Base-by-base conservation (phyloP, 1,284 basidiomycete genomes). In the Athelia sp. region DNA sequence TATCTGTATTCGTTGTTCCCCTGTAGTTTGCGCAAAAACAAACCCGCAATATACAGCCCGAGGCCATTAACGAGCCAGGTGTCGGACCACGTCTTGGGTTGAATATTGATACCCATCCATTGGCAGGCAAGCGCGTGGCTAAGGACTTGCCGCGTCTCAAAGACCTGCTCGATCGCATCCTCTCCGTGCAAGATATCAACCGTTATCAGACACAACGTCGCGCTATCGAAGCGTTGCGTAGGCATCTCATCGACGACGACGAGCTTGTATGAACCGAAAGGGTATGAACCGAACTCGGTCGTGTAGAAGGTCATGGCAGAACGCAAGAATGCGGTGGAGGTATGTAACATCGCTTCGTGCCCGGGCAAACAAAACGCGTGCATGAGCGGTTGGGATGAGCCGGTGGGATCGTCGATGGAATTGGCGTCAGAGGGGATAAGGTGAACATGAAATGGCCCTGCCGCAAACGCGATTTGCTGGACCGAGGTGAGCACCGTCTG, bases 1-100 rank as follows among this genome's bases (percentile, higher is more conserved):
- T 94, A 99, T 2, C 96, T 83, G 62, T 98, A 99, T 64, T 99
- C 97, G 73, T 99, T 99, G 68, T 91, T 97, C 19, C 97, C 97
- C 54, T 98, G 76, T 4, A 96, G 72, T 61, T 89, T 89, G 50
- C 88, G 84, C 56, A 97, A 73, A 70, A 93, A 98, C 43, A 96
- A 78, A 13, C 89, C 87, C 21, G 91, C 88, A 61, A 99, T 89
- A 66, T 98, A 96, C 29, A 94, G 75, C 11, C 92, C 87, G 22
- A 99, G 73, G 2, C 96, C 97, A 57, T 96, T 92, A 54, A 96
- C 86, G 15, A 99, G 82, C 97, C 97, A 99, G 6, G 87, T 84
- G 68, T 99, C 97, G 9, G 93, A 90, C 79, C 91, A 92, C n/a
- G 87, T 82, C 68, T 93, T 93, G 49, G 90, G 94, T 50, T 96